Percentiles rank a stretch among this genome's conserved stretches.
These are phyloP conservation scores for Eucalyptus fibrosa DNA, from an alignment of 345 rosid genomes.

Conservation along the genomic window DNA sequence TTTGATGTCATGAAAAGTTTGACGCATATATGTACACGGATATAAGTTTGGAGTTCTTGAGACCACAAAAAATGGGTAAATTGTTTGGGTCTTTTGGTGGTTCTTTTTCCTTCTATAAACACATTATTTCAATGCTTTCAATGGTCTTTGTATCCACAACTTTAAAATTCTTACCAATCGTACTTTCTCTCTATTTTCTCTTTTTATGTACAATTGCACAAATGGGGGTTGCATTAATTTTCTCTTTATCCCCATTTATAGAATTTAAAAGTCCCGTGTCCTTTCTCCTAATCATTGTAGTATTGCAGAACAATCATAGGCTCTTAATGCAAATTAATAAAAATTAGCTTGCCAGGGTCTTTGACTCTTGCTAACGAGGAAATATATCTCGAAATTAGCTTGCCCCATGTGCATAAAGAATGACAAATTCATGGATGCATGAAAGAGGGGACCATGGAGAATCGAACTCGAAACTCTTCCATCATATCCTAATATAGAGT, in stretches of 20 bases:
- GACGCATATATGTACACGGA: too few species aligned
- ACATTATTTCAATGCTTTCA: neutral
- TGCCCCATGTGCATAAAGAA: neutral
- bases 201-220: neutral
- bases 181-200: neutral
- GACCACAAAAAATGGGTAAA: too few species aligned
- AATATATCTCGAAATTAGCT: neutral
- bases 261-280: neutral
- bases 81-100: too few species aligned
- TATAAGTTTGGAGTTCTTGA: too few species aligned
- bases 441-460: neutral
- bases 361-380: neutral
- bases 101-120: neutral
- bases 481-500: neutral
- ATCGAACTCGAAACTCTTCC: neutral
- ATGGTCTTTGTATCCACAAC: neutral
- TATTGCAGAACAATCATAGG: neutral
- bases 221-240: neutral
- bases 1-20: too few species aligned
- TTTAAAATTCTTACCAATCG: neutral
- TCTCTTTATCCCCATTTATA: neutral
- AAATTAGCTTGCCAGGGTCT: neutral
- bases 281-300: neutral
- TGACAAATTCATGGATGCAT: neutral
- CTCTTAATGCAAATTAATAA: neutral